Base-by-base conservation (phyloP, 2,329 filamentous ascomycete species). In the Aspergillus spinulosporus region DNA sequence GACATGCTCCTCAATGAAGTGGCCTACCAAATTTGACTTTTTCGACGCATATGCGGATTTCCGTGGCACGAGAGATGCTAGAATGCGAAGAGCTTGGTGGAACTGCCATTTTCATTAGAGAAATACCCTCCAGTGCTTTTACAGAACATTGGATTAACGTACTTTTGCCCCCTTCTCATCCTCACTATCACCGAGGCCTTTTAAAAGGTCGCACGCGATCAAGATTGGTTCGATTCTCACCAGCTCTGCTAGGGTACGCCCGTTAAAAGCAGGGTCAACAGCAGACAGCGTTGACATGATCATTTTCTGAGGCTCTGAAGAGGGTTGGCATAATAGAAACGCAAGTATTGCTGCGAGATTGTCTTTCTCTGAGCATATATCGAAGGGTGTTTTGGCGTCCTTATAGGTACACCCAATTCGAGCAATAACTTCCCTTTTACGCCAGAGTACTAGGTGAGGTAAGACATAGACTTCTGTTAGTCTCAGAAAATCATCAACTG, bases 401-500 rank as follows among this genome's bases (percentile, higher is more conserved):
- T 80, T 80, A 59, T 81, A 78, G 51, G 89, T 90, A 63, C 88
- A 84, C 0, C 91, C 89, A 63, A 99, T 90, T 60, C 87, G 88
- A 64, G 88, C 83, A 42, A 99, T 87, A 12, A 95, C 82, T 56
- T 96, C 90, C 56, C 81, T 82, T 65, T 88, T 88, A 67, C 88
- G 88, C 42, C 84, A 87, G 39, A 96, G 77, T 2, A 99, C 89
- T 14, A 99, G 81, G 75, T 90, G 92, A 1, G 95, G 94, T 7
- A 99, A 74, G 5, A 92, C 92, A 64, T 94, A 84, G 11, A 84
- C 81, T 70, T 97, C 92, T 6, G 93, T 89, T 14, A 88, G 74
- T 11, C 88, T 74, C 7, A 97, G 79, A 44, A 97, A 85, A 51
- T 89, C 85, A 43, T 86, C 81, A 6, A 95, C 82, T 39, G 84